Conservation (phyloP, 2,329 filamentous ascomycete genomes). For the Nothophoma quercina region DNA sequence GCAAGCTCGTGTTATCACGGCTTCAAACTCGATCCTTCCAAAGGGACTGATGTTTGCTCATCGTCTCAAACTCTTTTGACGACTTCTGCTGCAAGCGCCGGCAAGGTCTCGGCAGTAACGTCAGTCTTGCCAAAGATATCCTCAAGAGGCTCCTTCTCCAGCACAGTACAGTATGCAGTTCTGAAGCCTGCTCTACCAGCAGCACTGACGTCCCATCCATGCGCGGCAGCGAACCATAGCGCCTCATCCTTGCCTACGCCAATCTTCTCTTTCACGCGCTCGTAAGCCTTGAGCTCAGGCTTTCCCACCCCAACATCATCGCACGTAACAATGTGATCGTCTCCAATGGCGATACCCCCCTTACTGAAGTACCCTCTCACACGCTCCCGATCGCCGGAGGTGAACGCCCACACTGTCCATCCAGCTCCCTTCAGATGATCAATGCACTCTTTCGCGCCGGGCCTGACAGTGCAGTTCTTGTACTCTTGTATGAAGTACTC, state of each 20-base stretch:
- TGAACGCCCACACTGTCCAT: slow-evolving; percentile 64
- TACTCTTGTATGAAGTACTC: slow-evolving; percentile 52
- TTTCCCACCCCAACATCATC: slow-evolving; percentile 59
- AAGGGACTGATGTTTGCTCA: too few relatives aligned
- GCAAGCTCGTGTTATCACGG: too few relatives aligned
- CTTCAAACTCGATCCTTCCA: too few relatives aligned
- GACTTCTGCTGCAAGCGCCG: slow-evolving; percentile 57
- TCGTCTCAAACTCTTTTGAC: slow-evolving; percentile 17
- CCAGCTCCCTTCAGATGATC: slow-evolving; percentile 54
- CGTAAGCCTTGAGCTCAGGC: slow-evolving; percentile 59
- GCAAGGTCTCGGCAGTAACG: slow-evolving; percentile 57
- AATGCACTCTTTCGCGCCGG: slow-evolving; percentile 54
- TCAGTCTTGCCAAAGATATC: slow-evolving; percentile 63
- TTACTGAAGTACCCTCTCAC: slow-evolving; percentile 62
- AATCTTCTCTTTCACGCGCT: slow-evolving; percentile 54
- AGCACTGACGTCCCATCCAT: slow-evolving; percentile 67
- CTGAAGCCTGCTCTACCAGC: slow-evolving; percentile 60
- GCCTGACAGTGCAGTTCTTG: slow-evolving; percentile 40
- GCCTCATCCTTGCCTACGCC: slow-evolving; percentile 40
- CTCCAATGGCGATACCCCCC: slow-evolving; percentile 59
- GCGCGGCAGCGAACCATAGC: slow-evolving; percentile 66
- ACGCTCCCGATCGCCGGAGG: slow-evolving; percentile 59
- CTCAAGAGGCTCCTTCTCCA: slow-evolving; percentile 59
- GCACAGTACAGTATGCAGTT: slow-evolving; percentile 62
- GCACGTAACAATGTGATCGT: slow-evolving; percentile 61